phyloP scores from a whole-genome alignment of 2,329 filamentous ascomycete genomes.

The Phaeosphaeria sp. region DNA sequence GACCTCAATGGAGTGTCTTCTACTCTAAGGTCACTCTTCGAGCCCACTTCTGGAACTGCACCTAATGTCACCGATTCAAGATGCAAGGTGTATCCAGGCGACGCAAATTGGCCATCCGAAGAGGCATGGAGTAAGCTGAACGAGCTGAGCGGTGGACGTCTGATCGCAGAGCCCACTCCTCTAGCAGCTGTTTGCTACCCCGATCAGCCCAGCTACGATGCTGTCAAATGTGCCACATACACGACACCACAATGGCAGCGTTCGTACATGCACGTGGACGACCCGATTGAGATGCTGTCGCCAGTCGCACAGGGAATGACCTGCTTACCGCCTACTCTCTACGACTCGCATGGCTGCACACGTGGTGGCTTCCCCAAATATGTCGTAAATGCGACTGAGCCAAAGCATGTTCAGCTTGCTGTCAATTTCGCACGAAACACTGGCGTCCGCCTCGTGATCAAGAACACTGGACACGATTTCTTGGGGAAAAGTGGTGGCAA shows the following conservation, averaged over 20 bases:
- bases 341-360: conserved; percentile 43
- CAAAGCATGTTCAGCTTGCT: conserved; percentile 44
- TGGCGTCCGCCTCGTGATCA: conserved; percentile 40
- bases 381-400: conserved; percentile 45
- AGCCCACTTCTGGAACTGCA: conserved; percentile 14
- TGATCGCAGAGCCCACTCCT: conserved; percentile 35
- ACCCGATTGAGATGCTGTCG: conserved; percentile 48
- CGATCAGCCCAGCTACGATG: conserved; percentile 33
- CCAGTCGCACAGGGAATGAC: conserved; percentile 47
- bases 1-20: conserved; percentile 27
- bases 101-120: conserved; percentile 56
- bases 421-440: conserved; percentile 46
- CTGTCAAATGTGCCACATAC: conserved; percentile 35
- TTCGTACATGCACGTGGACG: conserved; percentile 42
- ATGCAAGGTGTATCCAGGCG: conserved; percentile 59
- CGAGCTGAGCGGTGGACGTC: conserved; percentile 34
- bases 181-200: conserved; percentile 44
- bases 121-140: conserved; percentile 57
- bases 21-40: conserved; percentile 29
- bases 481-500: conserved; percentile 44
- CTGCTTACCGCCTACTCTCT: conserved; percentile 43
- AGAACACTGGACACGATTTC: conserved; percentile 48
- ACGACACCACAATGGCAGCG: conserved; percentile 37
- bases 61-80: conserved; percentile 25
- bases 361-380: conserved; percentile 46